Conservation (phyloP, 345 rosid species). For the Schrenkiella parvula region DNA sequence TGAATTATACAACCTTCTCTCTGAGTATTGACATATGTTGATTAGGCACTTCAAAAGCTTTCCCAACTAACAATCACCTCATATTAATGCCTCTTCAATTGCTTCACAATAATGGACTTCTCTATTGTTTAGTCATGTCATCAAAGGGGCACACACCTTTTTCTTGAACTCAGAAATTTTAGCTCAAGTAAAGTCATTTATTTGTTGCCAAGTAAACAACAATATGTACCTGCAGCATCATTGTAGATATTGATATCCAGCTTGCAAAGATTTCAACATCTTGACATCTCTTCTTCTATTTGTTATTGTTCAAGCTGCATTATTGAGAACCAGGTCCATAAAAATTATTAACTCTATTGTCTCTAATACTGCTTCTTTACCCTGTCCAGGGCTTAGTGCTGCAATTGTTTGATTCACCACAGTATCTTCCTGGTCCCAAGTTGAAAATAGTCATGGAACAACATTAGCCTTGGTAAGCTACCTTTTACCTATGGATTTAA, state of each 20-base stretch:
- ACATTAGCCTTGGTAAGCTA: neutral
- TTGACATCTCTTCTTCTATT: neutral
- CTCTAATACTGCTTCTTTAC: slow-evolving; percentile 20
- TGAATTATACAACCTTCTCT: slow-evolving; percentile 11
- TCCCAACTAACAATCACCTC: slow-evolving; percentile 70
- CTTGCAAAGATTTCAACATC: neutral
- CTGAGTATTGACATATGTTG: slow-evolving; percentile 34
- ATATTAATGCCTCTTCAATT: slow-evolving; percentile 59
- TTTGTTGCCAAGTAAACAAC: slow-evolving; percentile 6
- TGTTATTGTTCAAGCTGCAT: neutral
- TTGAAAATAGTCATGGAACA: neutral
- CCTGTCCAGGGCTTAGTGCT: slow-evolving; percentile 7
- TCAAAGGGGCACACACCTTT: slow-evolving; percentile 43
- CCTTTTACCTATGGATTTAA: neutral
- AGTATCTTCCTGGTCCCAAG: slow-evolving; percentile 6
- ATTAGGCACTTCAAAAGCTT: slow-evolving; percentile 63
- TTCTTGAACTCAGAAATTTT: slow-evolving; percentile 36
- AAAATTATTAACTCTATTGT: neutral
- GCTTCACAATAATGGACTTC: slow-evolving; percentile 78
- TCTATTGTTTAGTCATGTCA: slow-evolving; percentile 52
- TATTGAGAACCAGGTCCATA: slow-evolving; percentile 2
- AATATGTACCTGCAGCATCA: slow-evolving; percentile 3
- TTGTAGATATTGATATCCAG: neutral
- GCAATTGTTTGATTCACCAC: neutral
- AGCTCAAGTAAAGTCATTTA: slow-evolving; percentile 31